phyloP scores from a whole-genome alignment of 2,329 filamentous ascomycete species.

The Xylaria polymorpha region DNA sequence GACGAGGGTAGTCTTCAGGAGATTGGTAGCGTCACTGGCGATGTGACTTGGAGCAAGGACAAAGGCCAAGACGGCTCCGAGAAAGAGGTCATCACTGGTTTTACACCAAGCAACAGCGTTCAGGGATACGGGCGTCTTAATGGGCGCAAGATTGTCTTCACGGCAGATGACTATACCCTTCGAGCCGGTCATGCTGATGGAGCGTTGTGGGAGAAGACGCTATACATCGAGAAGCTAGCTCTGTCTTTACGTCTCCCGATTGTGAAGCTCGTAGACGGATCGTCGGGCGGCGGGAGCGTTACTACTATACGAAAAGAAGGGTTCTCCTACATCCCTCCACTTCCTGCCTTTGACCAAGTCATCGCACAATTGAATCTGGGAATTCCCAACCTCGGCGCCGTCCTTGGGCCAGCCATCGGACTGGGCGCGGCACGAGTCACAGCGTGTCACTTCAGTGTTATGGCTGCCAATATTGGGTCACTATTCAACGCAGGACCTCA shows the following conservation, averaged over 20 bases:
- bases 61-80: constrained; percentile 20
- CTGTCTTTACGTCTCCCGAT: constrained; percentile 36
- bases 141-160: constrained; percentile 36
- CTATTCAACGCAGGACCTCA: constrained; percentile 37
- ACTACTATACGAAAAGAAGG: constrained; percentile 31
- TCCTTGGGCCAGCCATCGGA: constrained; percentile 37
- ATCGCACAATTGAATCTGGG: constrained; percentile 35
- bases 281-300: constrained; percentile 36
- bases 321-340: constrained; percentile 35
- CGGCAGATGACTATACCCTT: constrained; percentile 36
- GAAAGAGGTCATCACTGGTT: constrained; percentile 24
- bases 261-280: constrained; percentile 38
- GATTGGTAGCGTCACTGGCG: constrained; percentile 34
- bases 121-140: constrained; percentile 32
- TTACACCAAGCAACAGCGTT: constrained; percentile 37
- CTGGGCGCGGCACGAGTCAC: constrained; percentile 38
- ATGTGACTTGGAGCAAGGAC: constrained; percentile 30
- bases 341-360: constrained; percentile 34
- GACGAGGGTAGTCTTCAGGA: constrained; percentile 35
- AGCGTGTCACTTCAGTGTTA: constrained; percentile 36
- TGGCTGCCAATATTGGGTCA: constrained; percentile 33
- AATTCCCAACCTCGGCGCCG: constrained; percentile 37
- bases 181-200: constrained; percentile 37
- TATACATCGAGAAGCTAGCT: constrained; percentile 36
- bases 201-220: constrained; percentile 33